Conservation (phyloP, 169 alveolate species). For the Plasmodium relictum region DNA sequence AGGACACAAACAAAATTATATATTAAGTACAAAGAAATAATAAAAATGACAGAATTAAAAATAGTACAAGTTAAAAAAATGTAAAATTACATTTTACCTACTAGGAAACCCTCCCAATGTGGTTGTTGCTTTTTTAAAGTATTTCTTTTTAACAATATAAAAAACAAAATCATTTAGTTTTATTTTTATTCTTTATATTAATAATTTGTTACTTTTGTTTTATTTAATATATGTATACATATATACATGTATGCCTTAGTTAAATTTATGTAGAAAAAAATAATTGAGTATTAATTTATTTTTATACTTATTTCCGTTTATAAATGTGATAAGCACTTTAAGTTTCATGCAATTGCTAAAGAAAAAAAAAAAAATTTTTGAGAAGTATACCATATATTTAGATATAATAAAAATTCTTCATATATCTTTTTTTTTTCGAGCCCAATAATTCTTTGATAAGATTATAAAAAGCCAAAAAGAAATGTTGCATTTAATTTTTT, state of each 20-base stretch:
- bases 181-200: not conserved
- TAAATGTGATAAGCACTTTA: constrained; percentile 16
- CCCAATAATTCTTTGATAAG: not conserved
- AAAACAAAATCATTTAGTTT: not conserved
- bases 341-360: not conserved
- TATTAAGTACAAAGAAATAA: no score
- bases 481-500: not conserved
- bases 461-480: not conserved
- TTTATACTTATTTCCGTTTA: constrained; percentile 33
- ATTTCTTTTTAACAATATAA: not conserved
- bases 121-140: no score
- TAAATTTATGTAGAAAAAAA: not conserved
- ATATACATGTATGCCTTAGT: constrained; percentile 2
- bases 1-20: no score
- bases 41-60: no score
- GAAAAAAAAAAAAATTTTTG: constrained; percentile 8
- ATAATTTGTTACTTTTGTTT: not conserved
- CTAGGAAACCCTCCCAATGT: no score
- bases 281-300: constrained; percentile 8
- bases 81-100: no score
- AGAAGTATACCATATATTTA: not conserved
- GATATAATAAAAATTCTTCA: not conserved
- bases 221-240: not conserved
- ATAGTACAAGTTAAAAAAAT: no score
- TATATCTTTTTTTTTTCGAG: not conserved